phyloP scores from a whole-genome alignment of 2,329 filamentous ascomycete species.

The Fusarium sp. region DNA sequence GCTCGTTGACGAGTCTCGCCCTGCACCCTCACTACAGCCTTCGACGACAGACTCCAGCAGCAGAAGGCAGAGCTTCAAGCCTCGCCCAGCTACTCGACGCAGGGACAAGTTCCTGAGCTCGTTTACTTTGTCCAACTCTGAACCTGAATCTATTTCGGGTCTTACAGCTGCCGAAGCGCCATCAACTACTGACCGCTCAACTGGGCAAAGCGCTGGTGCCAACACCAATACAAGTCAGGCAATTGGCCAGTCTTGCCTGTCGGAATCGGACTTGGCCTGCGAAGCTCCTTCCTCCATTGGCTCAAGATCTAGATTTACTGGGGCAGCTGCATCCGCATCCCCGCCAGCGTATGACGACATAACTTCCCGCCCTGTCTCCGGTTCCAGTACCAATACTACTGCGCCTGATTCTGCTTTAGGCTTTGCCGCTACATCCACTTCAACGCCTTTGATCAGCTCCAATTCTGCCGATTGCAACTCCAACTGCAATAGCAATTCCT shows the following conservation, averaged over 20 bases:
- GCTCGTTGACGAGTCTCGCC: constrained; percentile 24
- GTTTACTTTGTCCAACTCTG: constrained; percentile 19
- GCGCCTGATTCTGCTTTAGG: constrained; percentile 45
- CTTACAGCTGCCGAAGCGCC: constrained; percentile 30
- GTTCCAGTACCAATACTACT: constrained; percentile 17
- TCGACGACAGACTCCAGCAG: constrained; percentile 27
- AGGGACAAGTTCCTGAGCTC: constrained; percentile 36
- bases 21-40: constrained; percentile 41
- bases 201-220: constrained; percentile 32
- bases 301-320: constrained; percentile 30
- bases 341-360: constrained; percentile 52
- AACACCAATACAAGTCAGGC: constrained; percentile 21
- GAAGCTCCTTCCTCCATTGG: constrained; percentile 31
- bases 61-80: constrained; percentile 44
- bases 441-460: constrained; percentile 34
- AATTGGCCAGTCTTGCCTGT: constrained; percentile 28
- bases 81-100: constrained; percentile 23
- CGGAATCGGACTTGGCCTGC: constrained; percentile 38
- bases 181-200: constrained; percentile 34
- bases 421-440: constrained; percentile 35
- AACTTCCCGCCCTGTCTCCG: constrained; percentile 31
- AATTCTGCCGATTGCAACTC: constrained; percentile 36
- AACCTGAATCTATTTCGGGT: constrained; percentile 28
- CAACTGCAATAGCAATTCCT: constrained; percentile 10
- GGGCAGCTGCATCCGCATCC: constrained; percentile 36